Percentiles rank a stretch among this genome's conserved stretches.
Conservation (phyloP, 495 filamentous ascomycete species). For the Talaromyces ruber region DNA sequence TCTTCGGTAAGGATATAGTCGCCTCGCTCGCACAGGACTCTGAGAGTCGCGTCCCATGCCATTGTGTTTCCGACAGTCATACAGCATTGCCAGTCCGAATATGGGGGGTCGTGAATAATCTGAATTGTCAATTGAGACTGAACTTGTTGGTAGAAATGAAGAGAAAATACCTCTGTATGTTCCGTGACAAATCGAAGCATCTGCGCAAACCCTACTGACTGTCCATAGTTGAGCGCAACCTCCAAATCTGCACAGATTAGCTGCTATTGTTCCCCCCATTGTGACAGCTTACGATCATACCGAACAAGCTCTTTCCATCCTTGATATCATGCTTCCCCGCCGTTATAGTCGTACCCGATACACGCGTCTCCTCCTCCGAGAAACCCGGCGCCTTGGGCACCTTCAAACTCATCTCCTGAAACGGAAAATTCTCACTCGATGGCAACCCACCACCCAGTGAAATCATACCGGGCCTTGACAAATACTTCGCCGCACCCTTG, state of each 20-base stretch:
- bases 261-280: neutral
- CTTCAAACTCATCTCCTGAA: constrained; percentile 59
- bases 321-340: constrained; percentile 77
- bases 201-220: constrained; percentile 78
- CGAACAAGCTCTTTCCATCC: constrained; percentile 54
- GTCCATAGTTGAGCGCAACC: constrained; percentile 83
- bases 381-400: constrained; percentile 62
- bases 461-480: constrained; percentile 70
- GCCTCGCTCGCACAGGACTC: constrained; percentile 65
- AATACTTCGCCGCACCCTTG: constrained; percentile 67
- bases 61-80: constrained; percentile 72
- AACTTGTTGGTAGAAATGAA: neutral
- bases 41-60: constrained; percentile 64
- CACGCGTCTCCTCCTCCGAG: constrained; percentile 51
- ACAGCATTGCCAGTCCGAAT: constrained; percentile 74
- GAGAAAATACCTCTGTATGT: constrained; percentile 62
- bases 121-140: neutral
- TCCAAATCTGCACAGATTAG: constrained; percentile 49
- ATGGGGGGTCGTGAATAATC: constrained; percentile 54
- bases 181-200: constrained; percentile 83
- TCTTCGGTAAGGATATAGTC: constrained; percentile 77
- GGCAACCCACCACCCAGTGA: constrained; percentile 90
- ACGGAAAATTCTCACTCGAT: constrained; percentile 81
- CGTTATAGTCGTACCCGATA: constrained; percentile 43
- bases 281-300: constrained; percentile 14